Base-by-base conservation (phyloP, 495 filamentous ascomycete species). In the Clavariopsis aquatica region DNA sequence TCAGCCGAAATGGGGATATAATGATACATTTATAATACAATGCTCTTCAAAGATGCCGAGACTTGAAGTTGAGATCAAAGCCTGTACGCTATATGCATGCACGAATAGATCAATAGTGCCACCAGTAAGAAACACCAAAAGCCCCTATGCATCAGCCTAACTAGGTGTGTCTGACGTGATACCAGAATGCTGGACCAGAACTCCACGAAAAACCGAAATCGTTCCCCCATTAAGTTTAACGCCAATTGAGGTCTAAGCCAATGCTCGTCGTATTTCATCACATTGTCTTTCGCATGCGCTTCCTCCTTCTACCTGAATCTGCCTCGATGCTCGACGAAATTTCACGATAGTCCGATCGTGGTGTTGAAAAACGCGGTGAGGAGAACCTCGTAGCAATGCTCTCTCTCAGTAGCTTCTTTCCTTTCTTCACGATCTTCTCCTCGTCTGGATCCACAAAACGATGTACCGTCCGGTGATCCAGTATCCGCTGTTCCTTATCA, bases 401-500 rank as follows among this genome's bases (percentile, higher is more conserved):
- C n/a, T 68, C 60, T 22, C 31, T 47, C 13, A 61, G 22, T 8
- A 15, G 27, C 52, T 52, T 57, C 47, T 49, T 49, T 41, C 31
- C 47, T 60, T 55, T 64, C 64, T 55, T 68, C 1, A 73, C 61
- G 2, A 20, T 24, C 64, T 71, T 69, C 68, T 78, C 76, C 66
- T 77, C 76, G 17, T 71, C 74, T 6, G 76, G 69, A 28, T 73
- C 71, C 13, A 78, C 66, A 62, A 77, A 78, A 15, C 76, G 74
- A 62, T 78, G 72, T 13, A 78, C 69, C 1, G 65, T 71, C 45
- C 76, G 38, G 62, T 76, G 76, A 69, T 78, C 76, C 46, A 72
- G 61, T 9, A 78, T 64, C 10, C 76, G 65, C 73, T 78, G 87
- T 71, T 96, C 92, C 23, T 82, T 84, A 70, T 98, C 94, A 12